Evolutionary conservation across 1,284 basidiomycete genomes (phyloP).

Genomic region (Cutaneotrichosporon cavernicola): DNA sequence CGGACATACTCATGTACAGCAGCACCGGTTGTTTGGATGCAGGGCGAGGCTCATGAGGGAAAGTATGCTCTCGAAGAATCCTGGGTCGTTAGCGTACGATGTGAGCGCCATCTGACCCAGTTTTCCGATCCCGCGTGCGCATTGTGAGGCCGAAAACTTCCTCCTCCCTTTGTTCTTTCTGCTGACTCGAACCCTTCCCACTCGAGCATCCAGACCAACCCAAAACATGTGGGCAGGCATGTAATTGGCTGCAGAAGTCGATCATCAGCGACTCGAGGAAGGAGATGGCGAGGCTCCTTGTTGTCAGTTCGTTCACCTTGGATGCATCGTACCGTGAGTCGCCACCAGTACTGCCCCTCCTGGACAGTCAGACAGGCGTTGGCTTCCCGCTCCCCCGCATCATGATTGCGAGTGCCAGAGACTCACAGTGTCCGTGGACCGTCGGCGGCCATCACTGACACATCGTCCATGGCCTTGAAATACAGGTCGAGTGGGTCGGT

Average conservation of each 20-base stretch:
- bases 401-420: background rate
- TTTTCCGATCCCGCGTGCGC: slow-evolving; percentile 20
- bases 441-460: background rate
- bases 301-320: background rate
- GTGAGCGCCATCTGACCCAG: slow-evolving; percentile 20
- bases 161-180: background rate
- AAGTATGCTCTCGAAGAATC: slow-evolving; percentile 30
- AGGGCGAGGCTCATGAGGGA: slow-evolving; percentile 34
- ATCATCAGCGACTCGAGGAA: slow-evolving; percentile 29
- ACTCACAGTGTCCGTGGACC: background rate
- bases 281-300: slow-evolving; percentile 22
- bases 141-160: background rate
- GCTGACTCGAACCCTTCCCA: background rate
- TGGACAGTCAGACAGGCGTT: background rate
- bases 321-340: background rate
- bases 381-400: too few relatives aligned
- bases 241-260: slow-evolving; percentile 26
- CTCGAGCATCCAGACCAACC: background rate
- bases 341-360: background rate
- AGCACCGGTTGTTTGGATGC: slow-evolving; percentile 9
- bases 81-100: slow-evolving; percentile 16
- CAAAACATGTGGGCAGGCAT: background rate
- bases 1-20: slow-evolving; percentile 27
- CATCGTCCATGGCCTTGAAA: background rate
- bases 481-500: slow-evolving; percentile 7